Conservation (phyloP, 495 filamentous ascomycete species). For the Terfezia boudieri region DNA sequence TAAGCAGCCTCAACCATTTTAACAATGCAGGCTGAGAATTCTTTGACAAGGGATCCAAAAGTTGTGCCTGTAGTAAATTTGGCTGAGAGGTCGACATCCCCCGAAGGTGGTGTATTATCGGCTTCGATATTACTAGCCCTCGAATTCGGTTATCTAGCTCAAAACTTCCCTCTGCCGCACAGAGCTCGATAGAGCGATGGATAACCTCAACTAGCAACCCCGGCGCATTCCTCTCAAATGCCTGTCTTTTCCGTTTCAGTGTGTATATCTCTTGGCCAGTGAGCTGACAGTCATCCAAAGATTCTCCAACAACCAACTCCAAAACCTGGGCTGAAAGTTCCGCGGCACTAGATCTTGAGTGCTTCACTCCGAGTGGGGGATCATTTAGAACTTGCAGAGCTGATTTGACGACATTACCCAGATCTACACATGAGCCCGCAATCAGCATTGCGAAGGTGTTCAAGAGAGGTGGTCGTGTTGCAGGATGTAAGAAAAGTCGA, state of each 20-base stretch:
- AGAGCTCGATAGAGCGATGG: slow-evolving; percentile 5
- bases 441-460: slow-evolving; percentile 11
- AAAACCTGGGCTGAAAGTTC: slow-evolving; percentile 10
- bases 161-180: slow-evolving; percentile 2
- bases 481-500: slow-evolving; percentile 4
- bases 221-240: slow-evolving; percentile 6
- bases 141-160: slow-evolving; percentile 5
- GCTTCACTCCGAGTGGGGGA: background rate
- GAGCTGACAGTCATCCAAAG: background rate
- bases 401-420: slow-evolving; percentile 7
- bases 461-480: slow-evolving; percentile 11
- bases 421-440: slow-evolving; percentile 12
- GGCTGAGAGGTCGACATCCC: slow-evolving; percentile 8
- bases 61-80: slow-evolving; percentile 5
- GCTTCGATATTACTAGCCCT: slow-evolving; percentile 6
- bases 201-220: slow-evolving; percentile 7
- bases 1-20: slow-evolving; percentile 9
- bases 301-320: slow-evolving; percentile 6
- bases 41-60: slow-evolving; percentile 13
- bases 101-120: slow-evolving; percentile 4
- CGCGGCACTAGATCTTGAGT: background rate
- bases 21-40: slow-evolving; percentile 1
- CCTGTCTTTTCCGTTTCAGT: slow-evolving; percentile 12
- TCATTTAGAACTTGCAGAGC: slow-evolving; percentile 6
- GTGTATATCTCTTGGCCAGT: slow-evolving; percentile 11